Evolutionary conservation across 2,329 filamentous ascomycete species (phyloP), one percentile per base, ranked within the genome.

Genomic region (Aspergillus sp.): DNA sequence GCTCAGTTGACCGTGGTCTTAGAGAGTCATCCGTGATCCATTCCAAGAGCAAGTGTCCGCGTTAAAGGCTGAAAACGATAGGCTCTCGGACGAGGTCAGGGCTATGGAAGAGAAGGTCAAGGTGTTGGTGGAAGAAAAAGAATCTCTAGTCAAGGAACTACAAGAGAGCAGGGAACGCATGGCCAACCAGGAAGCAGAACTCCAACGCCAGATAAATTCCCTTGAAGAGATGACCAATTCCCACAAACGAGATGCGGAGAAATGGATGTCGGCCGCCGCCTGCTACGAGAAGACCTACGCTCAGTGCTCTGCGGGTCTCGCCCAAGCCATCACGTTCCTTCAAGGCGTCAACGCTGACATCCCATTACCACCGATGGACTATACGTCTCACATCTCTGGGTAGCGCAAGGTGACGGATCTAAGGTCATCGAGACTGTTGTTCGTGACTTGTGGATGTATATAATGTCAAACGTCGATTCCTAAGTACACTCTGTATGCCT

Each of bases 281-380:
- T 44, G 47, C 40, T 50, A 50, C 31, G 38, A 50, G 31, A 32
- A 32, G 29, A 32, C 29, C 29, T 32, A 32, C 29, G 19, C 38
- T 34, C 47, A 50, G 19, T 50, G 40, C 40, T 50, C 47, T 44
- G n/a, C 47, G 14, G 47, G 47, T 9, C 47, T 50, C 20, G 42
- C 11, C 25, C 38, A 50, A 25, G 44, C 21, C 44, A 17, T 31
- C 21, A 32, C 29, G 10, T 17, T 48, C n/a, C 46, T 48, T 29
- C 19, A 48, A 41, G 23, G 19, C 36, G 17, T 48, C 34, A 41
- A 34, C 25, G 34, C 34, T 38, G 34, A 41, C 25, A 48, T 23
- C 13, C 10, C 34, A 23, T 29, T 20, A 32, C 29, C 29, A 32
- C 29, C 29, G 29, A 32, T 32, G 17, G 34, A 16, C 36, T 40